Percentiles rank a stretch among this genome's conserved stretches.
Evolutionary conservation across 2,329 filamentous ascomycete species (phyloP).

Genomic region (Colletotrichum melonis): DNA sequence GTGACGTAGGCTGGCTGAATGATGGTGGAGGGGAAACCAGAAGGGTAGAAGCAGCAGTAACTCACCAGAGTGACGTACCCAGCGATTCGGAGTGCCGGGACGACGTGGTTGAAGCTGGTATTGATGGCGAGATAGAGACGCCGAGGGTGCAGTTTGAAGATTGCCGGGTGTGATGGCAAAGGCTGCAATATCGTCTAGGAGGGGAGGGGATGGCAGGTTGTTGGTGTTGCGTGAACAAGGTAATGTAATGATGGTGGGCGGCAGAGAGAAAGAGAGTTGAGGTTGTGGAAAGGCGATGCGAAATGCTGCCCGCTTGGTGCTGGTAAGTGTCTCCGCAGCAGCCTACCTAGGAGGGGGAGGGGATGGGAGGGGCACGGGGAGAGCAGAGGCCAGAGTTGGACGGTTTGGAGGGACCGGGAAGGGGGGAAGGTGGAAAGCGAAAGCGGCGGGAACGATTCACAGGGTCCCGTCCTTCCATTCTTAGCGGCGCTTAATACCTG

Average conservation of each 20-base stretch:
- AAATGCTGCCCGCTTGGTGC: constrained; percentile 9
- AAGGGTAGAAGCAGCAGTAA: constrained; percentile 9
- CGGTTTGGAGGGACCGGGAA: constrained; percentile 17
- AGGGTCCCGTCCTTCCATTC: constrained; percentile 22
- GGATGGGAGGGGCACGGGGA: not conserved
- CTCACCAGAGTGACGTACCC: constrained; percentile 33
- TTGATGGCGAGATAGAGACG: not conserved
- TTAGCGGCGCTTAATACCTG: constrained; percentile 26
- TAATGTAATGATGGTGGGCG: not conserved
- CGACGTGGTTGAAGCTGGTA: not conserved
- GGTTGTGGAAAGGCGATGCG: constrained; percentile 15
- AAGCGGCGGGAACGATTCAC: constrained; percentile 27
- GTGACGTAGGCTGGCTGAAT: constrained; percentile 27
- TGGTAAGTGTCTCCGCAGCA: constrained; percentile 8
- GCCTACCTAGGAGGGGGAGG: not conserved
- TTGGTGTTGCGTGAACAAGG: constrained; percentile 6
- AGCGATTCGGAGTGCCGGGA: constrained; percentile 7
- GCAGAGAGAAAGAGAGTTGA: constrained; percentile 8
- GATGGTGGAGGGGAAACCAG: constrained; percentile 9
- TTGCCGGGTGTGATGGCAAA: constrained; percentile 19
- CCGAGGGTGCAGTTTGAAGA: constrained; percentile 13
- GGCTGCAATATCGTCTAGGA: constrained; percentile 15
- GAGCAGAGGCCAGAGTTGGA: not conserved
- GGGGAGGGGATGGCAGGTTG: not conserved
- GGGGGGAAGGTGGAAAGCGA: not conserved